Evolutionary conservation across 257 asterid species (phyloP).

Genomic region (Ilex asprella): DNA sequence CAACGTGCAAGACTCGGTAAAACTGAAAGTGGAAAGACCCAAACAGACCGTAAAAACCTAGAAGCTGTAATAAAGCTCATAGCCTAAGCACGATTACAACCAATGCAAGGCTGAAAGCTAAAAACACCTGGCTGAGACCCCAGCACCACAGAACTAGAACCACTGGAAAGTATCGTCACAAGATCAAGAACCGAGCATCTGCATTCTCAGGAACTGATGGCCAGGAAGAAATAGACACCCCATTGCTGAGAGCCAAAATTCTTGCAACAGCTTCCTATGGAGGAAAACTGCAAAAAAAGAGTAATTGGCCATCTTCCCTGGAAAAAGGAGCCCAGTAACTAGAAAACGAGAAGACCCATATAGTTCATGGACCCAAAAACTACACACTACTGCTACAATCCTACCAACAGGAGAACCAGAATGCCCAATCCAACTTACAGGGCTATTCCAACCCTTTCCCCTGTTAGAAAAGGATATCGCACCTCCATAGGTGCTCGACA

Average conservation of each 20-base stretch:
- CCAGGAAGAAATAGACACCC: constrained; percentile 29
- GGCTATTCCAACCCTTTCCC: not conserved
- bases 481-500: constrained; percentile 66
- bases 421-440: not conserved
- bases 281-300: constrained; percentile 47
- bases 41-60: constrained; percentile 7
- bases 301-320: constrained; percentile 29
- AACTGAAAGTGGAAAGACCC: constrained; percentile 17
- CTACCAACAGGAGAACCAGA: constrained; percentile 13
- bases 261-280: constrained; percentile 42
- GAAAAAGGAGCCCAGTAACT: constrained; percentile 40
- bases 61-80: constrained; percentile 8
- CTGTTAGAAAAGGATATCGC: constrained; percentile 63
- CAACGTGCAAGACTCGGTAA: constrained; percentile 20
- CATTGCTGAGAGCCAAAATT: constrained; percentile 19
- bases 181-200: constrained; percentile 32
- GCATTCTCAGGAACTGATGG: constrained; percentile 34
- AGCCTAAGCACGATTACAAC: constrained; percentile 3
- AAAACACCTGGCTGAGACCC: constrained; percentile 16
- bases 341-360: constrained; percentile 26
- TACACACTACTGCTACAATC: constrained; percentile 11
- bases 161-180: constrained; percentile 26
- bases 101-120: constrained; percentile 26
- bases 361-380: constrained; percentile 40
- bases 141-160: constrained; percentile 17